Base-by-base conservation (phyloP, 2,329 filamentous ascomycete species). In the Talaromyces sp. region DNA sequence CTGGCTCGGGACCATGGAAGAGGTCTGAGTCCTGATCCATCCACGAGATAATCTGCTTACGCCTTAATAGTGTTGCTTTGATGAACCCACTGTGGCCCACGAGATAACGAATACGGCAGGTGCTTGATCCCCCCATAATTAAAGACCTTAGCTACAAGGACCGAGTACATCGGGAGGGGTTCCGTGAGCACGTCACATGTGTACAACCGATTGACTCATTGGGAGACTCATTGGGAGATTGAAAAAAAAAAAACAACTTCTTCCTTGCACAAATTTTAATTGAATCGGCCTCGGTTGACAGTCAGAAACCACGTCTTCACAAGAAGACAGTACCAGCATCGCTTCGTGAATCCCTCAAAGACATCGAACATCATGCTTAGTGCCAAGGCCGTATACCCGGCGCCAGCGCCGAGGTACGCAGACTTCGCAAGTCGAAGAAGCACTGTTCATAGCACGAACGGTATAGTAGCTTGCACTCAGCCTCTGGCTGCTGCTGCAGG, bases 381-480 rank as follows among this genome's bases (percentile, higher is more conserved):
- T 42, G 73, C 78, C 14, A 76, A 75, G 63, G 77, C 83, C 60
- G 75, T 86, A 58, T 84, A 83, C 66, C 78, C 82, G 33, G 76
- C 79, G 60, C 35, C 44, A 31, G n/a, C 14, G 71, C 23, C 77
- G 82, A 50, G 77, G 81, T 8, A 74, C 58, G 68, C 68, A 55
- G 71, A 72, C 3, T 77, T 77, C 58, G 60, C 90, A 9, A 96
- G 92, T 69, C 86, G 93, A 42, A 83, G 95, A 66, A 97, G 93
- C 69, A 92, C 96, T 12, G 91, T 98, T 12, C 93, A 98, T 75
- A 96, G 92, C 75, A 93, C 90, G 5, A 89, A 93, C 71, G 93
- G 92, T 52, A 96, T 98, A 63, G 90, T 98, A 55, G 85, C 93
- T 11, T 96, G 90, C 73, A 90, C 92, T 1, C 93, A 98, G 75